phyloP scores from a whole-genome alignment of 1,284 basidiomycete genomes.

The Pseudozyma hubeiensis region DNA sequence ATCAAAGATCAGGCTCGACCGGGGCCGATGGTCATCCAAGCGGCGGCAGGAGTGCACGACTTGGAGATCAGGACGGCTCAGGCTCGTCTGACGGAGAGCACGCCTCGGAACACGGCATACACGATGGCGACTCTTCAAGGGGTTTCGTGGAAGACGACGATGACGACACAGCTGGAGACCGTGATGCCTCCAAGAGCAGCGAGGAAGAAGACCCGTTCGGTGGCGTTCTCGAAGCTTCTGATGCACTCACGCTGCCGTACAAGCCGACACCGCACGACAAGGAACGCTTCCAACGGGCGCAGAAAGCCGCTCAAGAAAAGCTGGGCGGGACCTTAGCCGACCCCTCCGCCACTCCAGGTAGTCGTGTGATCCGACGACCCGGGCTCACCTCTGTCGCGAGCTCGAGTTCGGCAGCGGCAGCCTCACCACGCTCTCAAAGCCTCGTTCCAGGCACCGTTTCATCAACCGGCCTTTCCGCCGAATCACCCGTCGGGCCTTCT shows the following conservation, averaged over 20 bases:
- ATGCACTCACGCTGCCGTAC: conserved; percentile 82
- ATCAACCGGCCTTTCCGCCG: conserved; percentile 8
- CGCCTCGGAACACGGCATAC: conserved; percentile 15
- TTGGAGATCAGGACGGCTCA: conserved; percentile 24
- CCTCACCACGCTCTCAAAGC: conserved; percentile 25
- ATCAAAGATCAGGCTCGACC: conserved; percentile 10
- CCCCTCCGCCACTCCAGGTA: conserved; percentile 31
- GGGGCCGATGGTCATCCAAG: conserved; percentile 12
- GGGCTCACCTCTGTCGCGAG: not conserved
- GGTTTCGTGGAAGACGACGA: conserved; percentile 35
- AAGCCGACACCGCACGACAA: conserved; percentile 78
- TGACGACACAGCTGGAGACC: conserved; percentile 18
- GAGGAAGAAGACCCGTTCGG: conserved; percentile 76
- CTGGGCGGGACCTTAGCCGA: conserved; percentile 57
- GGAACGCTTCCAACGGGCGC: conserved; percentile 79
- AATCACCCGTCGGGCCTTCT: conserved; percentile 27
- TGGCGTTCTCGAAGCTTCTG: conserved; percentile 77
- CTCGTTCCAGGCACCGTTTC: conserved; percentile 12
- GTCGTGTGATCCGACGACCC: conserved; percentile 24
- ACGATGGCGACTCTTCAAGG: conserved; percentile 22
- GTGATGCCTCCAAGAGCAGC: conserved; percentile 29
- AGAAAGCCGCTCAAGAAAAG: conserved; percentile 77
- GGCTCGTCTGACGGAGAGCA: conserved; percentile 32
- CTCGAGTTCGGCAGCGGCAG: conserved; percentile 13
- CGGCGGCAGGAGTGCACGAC: conserved; percentile 19